Percentiles rank a stretch among this genome's conserved stretches.
Conservation (phyloP, 306 rosid genomes). For the Cucumis cinereus region DNA sequence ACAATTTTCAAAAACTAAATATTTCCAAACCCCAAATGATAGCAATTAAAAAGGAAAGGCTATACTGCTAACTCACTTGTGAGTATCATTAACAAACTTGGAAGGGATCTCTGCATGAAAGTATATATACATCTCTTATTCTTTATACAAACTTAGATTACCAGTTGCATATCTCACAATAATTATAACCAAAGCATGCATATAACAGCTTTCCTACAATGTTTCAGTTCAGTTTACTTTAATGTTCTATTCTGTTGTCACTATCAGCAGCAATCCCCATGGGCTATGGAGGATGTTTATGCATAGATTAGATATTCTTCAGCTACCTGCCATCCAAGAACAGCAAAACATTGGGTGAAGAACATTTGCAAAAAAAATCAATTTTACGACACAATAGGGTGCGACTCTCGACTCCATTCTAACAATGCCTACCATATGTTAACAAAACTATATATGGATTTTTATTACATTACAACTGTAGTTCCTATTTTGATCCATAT, state of each 20-base stretch:
- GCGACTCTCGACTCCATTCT: background rate
- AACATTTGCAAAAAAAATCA: background rate
- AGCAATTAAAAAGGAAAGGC: background rate
- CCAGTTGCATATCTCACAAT: background rate
- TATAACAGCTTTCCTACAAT: background rate
- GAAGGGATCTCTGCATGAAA: background rate
- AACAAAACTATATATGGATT: background rate
- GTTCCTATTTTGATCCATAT: background rate
- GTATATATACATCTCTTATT: background rate
- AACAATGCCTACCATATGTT: background rate
- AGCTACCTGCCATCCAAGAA: background rate
- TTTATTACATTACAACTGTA: too few relatives aligned
- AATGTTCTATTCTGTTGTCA: background rate
- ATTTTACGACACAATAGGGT: background rate
- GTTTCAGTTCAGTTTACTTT: background rate
- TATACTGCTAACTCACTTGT: background rate
- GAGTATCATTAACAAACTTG: background rate
- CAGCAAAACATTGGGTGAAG: background rate
- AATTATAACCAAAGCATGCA: background rate
- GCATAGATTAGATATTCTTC: background rate
- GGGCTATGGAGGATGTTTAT: background rate
- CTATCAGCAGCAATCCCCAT: background rate
- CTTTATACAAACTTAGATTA: background rate
- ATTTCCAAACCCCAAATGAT: too few relatives aligned
- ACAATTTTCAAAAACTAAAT: too few relatives aligned